Evolutionary conservation across 2,329 filamentous ascomycete species (phyloP), one percentile per base, ranked within the genome.

Genomic region (Chaetomiaceae sp.): DNA sequence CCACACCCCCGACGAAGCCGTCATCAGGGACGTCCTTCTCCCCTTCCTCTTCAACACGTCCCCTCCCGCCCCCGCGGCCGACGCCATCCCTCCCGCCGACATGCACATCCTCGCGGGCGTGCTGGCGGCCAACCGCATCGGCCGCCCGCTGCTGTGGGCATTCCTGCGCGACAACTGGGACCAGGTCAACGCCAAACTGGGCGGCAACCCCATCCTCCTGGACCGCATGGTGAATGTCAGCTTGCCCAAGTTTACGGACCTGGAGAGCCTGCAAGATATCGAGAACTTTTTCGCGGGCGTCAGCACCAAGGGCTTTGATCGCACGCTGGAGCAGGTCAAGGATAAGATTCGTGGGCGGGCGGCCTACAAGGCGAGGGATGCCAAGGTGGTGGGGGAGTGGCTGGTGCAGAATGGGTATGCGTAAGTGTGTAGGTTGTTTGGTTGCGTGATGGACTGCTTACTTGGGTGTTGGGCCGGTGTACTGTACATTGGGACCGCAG

Each of bases 151-250:
- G 40, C 81, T 95, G 53, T 99, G 94, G 94, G 75, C 85, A 48
- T 96, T 87, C 71, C 80, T 96, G 65, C 89, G 91, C 72, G 76
- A 80, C 38, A 86, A 96, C 73, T 99, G 92, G 88, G 77, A 82
- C 27, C 75, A 79, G 32, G 80, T 95, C 40, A 79, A 85, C 48
- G 73, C 81, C 55, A 87, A 86, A 69, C 77, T 97, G 50, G 84
- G 63, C 25, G 81, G 67, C 37, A 96, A 96, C 73, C 87, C 90
- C 58, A 86, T 96, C 27, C 82, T 96, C 3, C 76, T 96, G 14
- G 92, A 99, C 72, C 85, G 92, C 43, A 96, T 95, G 72, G 74
- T 99, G 62, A 85, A 88, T 62, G 76, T 87, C 61, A 84, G 84
- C 40, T 74, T 99, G 61, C 82, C 82, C 64, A 87, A 88, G 66